A percentile compares a stretch with the other conserved stretches of the same genome.
Conservation (phyloP, 441 rosid species). For the Populus hybrid region DNA sequence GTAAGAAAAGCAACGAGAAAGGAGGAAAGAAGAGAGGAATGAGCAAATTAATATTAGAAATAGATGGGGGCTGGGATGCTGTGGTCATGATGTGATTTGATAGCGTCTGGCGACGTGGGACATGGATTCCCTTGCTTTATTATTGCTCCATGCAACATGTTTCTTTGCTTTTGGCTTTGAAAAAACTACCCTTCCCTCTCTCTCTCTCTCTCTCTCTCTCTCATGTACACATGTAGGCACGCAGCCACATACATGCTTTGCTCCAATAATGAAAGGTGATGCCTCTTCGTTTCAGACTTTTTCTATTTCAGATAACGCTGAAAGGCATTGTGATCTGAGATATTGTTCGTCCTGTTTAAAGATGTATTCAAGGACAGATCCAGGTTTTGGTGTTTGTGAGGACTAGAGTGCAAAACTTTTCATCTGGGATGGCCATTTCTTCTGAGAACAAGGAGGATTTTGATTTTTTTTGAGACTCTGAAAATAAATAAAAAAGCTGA, state of each 20-base stretch:
- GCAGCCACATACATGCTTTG: too few relatives aligned
- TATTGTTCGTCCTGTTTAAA: too few relatives aligned
- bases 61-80: neutral
- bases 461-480: neutral
- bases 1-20: neutral
- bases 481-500: neutral
- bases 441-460: neutral
- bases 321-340: too few relatives aligned
- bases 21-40: neutral
- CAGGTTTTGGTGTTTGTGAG: neutral
- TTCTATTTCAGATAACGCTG: too few relatives aligned
- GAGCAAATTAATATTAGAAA: neutral
- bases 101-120: slow-evolving; percentile 20
- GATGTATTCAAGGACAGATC: neutral
- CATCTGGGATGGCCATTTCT: neutral
- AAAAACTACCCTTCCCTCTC: neutral
- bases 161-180: slow-evolving; percentile 10
- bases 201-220: neutral
- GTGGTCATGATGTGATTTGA: slow-evolving; percentile 27
- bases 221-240: neutral
- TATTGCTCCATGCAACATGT: slow-evolving; percentile 1
- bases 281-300: neutral
- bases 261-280: too few relatives aligned
- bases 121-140: slow-evolving; percentile 12
- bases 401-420: neutral